Evolutionary conservation across 1,139 yeast species (phyloP).

Genomic region (Yamadazyma dendronema): DNA sequence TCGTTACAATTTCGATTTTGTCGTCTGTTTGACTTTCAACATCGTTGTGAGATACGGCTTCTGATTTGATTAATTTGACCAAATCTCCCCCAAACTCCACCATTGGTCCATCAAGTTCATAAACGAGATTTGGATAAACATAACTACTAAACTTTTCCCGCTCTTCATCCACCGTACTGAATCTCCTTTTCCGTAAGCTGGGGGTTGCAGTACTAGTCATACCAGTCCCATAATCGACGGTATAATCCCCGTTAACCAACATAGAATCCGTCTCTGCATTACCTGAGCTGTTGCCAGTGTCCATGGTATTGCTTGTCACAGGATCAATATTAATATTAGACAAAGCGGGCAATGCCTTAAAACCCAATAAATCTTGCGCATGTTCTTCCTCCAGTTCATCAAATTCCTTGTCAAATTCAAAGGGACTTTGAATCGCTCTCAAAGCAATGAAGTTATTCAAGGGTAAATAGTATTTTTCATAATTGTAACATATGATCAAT

Average conservation of each 20-base stretch:
- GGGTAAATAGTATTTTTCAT: conserved; percentile 60
- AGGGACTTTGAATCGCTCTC: conserved; percentile 54
- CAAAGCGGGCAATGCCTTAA: not conserved
- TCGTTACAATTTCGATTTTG: conserved; percentile 24
- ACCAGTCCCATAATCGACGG: conserved; percentile 11
- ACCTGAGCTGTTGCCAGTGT: no score
- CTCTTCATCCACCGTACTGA: conserved; percentile 56
- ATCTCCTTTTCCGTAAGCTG: conserved; percentile 21
- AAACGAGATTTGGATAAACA: conserved; percentile 47
- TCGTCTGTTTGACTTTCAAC: conserved; percentile 13
- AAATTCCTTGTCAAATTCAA: conserved; percentile 41
- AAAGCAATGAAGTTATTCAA: conserved; percentile 60
- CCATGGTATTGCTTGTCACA: conserved; percentile 9
- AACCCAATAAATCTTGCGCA: not conserved
- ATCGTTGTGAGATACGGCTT: conserved; percentile 1
- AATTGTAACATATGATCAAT: conserved; percentile 49
- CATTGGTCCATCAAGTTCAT: conserved; percentile 56
- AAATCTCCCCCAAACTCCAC: conserved; percentile 55
- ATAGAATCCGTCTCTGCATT: conserved; percentile 25
- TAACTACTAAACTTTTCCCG: conserved; percentile 51
- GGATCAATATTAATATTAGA: conserved; percentile 1
- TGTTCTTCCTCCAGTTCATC: conserved; percentile 29
- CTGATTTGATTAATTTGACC: conserved; percentile 36
- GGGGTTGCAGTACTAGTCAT: conserved; percentile 3
- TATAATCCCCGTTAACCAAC: conserved; percentile 20